Base-by-base conservation (phyloP, 2,329 filamentous ascomycete species). In the Dendrostoma leiphaemia region DNA sequence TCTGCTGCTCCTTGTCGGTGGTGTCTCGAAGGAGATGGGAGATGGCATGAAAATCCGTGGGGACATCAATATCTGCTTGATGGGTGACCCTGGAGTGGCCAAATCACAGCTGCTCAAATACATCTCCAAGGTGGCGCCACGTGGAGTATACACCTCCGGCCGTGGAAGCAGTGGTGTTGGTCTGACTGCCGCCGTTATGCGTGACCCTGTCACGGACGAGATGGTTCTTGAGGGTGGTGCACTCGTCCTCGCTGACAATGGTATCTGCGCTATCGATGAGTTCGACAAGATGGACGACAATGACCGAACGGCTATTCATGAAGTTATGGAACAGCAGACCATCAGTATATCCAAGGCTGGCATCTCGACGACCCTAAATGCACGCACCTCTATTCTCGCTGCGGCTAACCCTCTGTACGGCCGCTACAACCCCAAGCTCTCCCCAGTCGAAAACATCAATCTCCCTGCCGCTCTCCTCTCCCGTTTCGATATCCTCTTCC, bases 51-150 rank as follows among this genome's bases (percentile, higher is more conserved):
- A 91, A 65, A 99, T 99, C 69, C 91, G 94, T 80, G 94, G 94
- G 65, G 94, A 99, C 67, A 96, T 99, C 78, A 99, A 99, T 74
- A 88, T 99, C 59, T 97, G 94, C 71, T 76, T 99, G 66, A 99
- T 99, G 94, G 94, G 94, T 80, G 94, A 99, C 67, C 94, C 94
- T 69, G 94, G 94, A 90, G 94, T 99, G 68, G 94, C 94, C 75
- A 99, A 99, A 76, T 99, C 94, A 34, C 94, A 99, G 76, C 77
- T 99, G 62, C 82, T 99, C 62, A 97, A 97, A 74, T 99, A 99
- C 71, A 97, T 99, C 68, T 91, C 91, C 61, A 97, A 99, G 75
- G 94, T 99, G 28, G 93, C 94, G 1, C 94, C 94, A 58, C 90
- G 94, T 59, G 92, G 91, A 64, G 87, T 92, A 12, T 92, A 92